These are phyloP conservation scores for Botryotinia narcissicola DNA, from an alignment of 2,329 filamentous ascomycete species.

Conservation along the genomic window DNA sequence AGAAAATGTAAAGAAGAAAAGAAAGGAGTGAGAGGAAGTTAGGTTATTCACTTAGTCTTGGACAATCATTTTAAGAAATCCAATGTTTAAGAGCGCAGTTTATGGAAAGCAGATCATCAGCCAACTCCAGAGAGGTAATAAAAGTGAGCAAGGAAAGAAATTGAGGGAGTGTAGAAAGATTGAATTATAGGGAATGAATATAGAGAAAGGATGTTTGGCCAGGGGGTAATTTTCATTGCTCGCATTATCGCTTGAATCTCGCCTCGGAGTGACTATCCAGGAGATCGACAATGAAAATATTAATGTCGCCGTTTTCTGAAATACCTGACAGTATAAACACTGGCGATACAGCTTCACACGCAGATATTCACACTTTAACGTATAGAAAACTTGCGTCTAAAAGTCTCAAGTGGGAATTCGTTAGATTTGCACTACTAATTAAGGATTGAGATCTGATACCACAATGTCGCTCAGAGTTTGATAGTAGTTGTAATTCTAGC, in stretches of 20 bases:
- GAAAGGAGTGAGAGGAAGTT: neutral
- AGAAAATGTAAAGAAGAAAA: neutral
- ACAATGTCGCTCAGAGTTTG: neutral
- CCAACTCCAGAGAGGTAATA: neutral
- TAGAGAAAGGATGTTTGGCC: neutral
- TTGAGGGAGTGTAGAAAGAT: neutral
- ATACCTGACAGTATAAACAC: neutral
- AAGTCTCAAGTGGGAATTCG: neutral
- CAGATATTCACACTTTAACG: neutral
- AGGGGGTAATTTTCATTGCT: neutral
- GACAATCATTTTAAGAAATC: neutral
- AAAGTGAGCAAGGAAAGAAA: no score
- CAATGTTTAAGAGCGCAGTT: neutral
- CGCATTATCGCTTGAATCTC: neutral
- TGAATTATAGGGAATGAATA: neutral
- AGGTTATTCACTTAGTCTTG: neutral
- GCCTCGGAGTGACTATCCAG: neutral
- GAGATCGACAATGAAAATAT: neutral
- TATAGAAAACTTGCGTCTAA: neutral
- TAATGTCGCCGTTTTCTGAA: neutral
- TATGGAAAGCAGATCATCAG: neutral
- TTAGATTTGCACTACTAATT: fast-evolving
- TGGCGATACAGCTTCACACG: neutral
- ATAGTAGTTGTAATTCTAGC: fast-evolving
- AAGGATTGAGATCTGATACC: neutral